Evolutionary conservation across 441 rosid genomes (phyloP).

Genomic region (Breynia disticha): DNA sequence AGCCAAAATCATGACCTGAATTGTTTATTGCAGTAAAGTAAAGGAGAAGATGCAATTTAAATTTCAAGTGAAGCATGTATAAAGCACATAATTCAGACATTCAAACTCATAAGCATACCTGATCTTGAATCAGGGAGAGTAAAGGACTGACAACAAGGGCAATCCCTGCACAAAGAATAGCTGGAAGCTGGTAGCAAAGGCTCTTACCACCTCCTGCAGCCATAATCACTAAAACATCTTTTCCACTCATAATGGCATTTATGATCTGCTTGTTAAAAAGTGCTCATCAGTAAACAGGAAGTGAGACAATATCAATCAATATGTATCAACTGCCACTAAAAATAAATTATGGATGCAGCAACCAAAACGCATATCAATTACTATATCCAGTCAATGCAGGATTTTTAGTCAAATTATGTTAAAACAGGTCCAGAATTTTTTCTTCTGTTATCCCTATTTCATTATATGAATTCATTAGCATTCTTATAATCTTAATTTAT

Average conservation of each 20-base stretch:
- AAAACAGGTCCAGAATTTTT: no score
- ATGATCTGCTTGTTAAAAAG: conserved; percentile 39
- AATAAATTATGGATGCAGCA: neutral
- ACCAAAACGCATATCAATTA: neutral
- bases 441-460: no score
- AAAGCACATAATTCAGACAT: neutral
- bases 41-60: conserved; percentile 2
- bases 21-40: neutral
- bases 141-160: conserved; percentile 76
- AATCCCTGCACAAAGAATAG: conserved; percentile 64
- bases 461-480: no score
- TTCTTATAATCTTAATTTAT: no score
- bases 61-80: neutral
- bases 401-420: no score
- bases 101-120: conserved; percentile 35
- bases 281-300: neutral
- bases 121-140: conserved; percentile 91
- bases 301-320: neutral
- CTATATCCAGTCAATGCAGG: neutral
- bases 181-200: conserved; percentile 95
- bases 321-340: neutral
- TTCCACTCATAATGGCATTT: conserved; percentile 77
- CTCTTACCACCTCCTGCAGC: conserved; percentile 99
- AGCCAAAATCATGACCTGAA: conserved; percentile 89
- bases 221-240: conserved; percentile 91